Evolutionary conservation across 2,329 filamentous ascomycete genomes (phyloP).

Genomic region (Hymenoscyphus repandus): DNA sequence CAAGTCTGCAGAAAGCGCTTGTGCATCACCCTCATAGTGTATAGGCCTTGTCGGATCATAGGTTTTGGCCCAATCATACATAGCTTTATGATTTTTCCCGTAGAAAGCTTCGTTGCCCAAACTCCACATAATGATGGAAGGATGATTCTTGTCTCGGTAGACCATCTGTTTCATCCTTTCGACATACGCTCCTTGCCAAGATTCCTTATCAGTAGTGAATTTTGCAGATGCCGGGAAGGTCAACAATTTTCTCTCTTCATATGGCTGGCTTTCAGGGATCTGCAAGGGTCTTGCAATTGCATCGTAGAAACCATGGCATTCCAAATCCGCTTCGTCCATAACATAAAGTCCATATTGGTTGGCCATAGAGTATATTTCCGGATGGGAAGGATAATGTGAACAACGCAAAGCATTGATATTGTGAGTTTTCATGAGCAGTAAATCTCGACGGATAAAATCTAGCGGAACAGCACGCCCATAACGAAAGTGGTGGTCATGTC

Average conservation of each 20-base stretch:
- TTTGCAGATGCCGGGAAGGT: constrained; percentile 41
- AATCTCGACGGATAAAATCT: constrained; percentile 44
- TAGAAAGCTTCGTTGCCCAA: constrained; percentile 56
- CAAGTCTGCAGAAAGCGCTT: constrained; percentile 48
- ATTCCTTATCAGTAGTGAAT: constrained; percentile 44
- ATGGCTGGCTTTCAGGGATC: constrained; percentile 29
- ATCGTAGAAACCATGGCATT: constrained; percentile 47
- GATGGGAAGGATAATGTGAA: constrained; percentile 61
- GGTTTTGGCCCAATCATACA: constrained; percentile 48
- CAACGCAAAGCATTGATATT: constrained; percentile 68
- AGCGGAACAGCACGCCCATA: constrained; percentile 46
- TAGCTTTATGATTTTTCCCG: constrained; percentile 48
- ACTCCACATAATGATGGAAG: constrained; percentile 53
- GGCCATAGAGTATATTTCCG: constrained; percentile 53
- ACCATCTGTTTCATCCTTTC: constrained; percentile 52
- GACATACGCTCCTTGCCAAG: constrained; percentile 47
- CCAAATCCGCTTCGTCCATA: constrained; percentile 52
- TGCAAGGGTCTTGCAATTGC: constrained; percentile 28
- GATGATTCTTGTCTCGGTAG: constrained; percentile 49
- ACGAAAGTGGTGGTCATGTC: constrained; percentile 62
- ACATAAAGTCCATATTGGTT: constrained; percentile 62
- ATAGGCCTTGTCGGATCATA: constrained; percentile 47
- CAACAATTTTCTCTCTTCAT: constrained; percentile 42
- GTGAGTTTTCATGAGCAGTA: constrained; percentile 47
- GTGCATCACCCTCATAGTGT: constrained; percentile 51